A percentile compares a stretch with the other conserved stretches of the same genome.
phyloP scores from a whole-genome alignment of 2,329 filamentous ascomycete species.

The Diaporthe citriasiana region DNA sequence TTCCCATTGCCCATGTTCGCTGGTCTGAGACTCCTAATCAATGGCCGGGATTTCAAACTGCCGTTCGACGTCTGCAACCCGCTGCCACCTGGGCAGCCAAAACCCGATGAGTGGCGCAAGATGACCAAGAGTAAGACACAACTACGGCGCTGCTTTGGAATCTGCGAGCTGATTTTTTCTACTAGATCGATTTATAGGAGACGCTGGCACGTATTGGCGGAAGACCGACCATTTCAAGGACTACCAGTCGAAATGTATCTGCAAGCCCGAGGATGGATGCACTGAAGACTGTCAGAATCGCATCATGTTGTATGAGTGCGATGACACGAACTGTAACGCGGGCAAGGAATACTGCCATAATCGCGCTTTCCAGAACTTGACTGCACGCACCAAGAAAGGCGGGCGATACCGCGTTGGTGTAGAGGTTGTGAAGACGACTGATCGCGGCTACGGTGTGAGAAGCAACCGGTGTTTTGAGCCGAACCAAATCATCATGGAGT shows the following conservation, averaged over 20 bases:
- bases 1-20: conserved; percentile 85
- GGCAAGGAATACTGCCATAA: conserved; percentile 84
- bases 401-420: conserved; percentile 94
- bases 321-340: conserved; percentile 88
- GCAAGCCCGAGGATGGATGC: conserved; percentile 83
- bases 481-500: conserved; percentile 98
- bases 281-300: conserved; percentile 93
- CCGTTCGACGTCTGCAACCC: conserved; percentile 93
- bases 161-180: conserved; percentile 42
- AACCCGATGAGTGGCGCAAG: conserved; percentile 93
- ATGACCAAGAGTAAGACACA: conserved; percentile 84
- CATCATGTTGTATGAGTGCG: conserved; percentile 98
- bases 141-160: conserved; percentile 5
- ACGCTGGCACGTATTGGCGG: conserved; percentile 85
- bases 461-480: conserved; percentile 89
- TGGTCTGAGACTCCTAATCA: conserved; percentile 78
- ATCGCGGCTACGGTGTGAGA: conserved; percentile 92
- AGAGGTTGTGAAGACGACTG: conserved; percentile 90
- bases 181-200: conserved; percentile 89
- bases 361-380: conserved; percentile 86
- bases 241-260: conserved; percentile 83
- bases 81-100: conserved; percentile 86
- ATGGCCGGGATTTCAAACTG: conserved; percentile 86
- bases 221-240: conserved; percentile 81
- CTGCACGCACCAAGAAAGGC: conserved; percentile 79